Evolutionary conservation across 441 rosid species (phyloP), one percentile per base, ranked within the genome.

Genomic region (Macaranga tanarius): DNA sequence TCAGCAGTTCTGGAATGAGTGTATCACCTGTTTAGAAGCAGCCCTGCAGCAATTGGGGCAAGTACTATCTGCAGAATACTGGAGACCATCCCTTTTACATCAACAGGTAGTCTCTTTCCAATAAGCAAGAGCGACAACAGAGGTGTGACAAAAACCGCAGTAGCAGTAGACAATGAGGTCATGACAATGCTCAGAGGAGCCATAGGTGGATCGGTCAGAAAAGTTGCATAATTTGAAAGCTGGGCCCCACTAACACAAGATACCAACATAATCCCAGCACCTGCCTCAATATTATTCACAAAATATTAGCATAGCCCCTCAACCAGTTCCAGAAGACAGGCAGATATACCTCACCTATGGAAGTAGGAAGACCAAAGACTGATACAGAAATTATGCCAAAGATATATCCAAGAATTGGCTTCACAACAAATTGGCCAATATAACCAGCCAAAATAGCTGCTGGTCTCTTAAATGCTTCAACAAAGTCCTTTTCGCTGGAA

Each of bases 191-290:
- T 92, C 52, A 92, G 79, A 28, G 97, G 97, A 20, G 97, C 97
- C 80, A 90, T 72, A 16, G 78, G 75, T 62, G 97, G 94, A 80
- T 89, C 97, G 0, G 97, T 92, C 48, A 95, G 82, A 79, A 89
- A 95, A 71, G 99, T 91, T 8, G 97, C 90, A 83, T 92, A 95
- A 75, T 84, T 92, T 25, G 99, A 92, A 67, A 95, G 90, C 84
- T 95, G 99, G 64, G 99, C 97, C 34, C 99, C 97, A 23, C 99
- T 92, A 58, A 95, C 97, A 78, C 99, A 95, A 45, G 99, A 92
- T 11, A 86, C 91, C 87, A 95, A 78, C 97, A 92, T 95, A 72
- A 95, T 87, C 81, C 99, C 97, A 8, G 92, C 97, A 70, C 97
- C 97, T 91, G 78, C 65, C 60, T 52, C 74, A 75, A 40, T 22